phyloP scores from a whole-genome alignment of 106 monocot species.

The Allium sativum region DNA sequence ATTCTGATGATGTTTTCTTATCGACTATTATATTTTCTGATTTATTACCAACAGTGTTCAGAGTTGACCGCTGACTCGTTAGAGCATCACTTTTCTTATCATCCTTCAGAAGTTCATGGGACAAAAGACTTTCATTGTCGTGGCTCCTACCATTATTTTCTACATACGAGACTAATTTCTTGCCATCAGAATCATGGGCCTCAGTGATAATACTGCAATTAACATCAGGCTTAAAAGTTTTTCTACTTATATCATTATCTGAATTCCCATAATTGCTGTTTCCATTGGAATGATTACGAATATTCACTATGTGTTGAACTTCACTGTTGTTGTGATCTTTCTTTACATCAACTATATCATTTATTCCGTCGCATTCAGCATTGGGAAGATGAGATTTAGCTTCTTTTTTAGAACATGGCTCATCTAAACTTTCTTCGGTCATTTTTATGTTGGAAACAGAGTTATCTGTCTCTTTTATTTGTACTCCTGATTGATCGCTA shows the following conservation, averaged over 20 bases:
- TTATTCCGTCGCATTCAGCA: conserved; percentile 13
- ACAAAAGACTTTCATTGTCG: neutral
- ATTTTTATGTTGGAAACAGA: conserved; percentile 10
- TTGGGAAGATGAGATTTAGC: conserved; percentile 13
- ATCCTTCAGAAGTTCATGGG: conserved; percentile 1
- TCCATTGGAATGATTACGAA: conserved; percentile 5
- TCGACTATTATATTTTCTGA: conserved; percentile 8
- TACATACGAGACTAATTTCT: neutral
- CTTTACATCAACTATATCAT: conserved; percentile 3
- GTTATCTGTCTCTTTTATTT: conserved; percentile 12
- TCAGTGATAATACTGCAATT: conserved; percentile 8
- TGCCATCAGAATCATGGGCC: too few species aligned
- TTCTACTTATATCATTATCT: conserved; percentile 16
- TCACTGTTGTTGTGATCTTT: conserved; percentile 9
- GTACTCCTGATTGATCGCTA: conserved; percentile 12
- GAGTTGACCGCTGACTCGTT: neutral
- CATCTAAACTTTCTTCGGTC: conserved; percentile 11
- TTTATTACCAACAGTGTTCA: conserved; percentile 1
- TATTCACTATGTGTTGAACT: conserved; percentile 8
- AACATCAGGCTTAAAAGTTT: conserved; percentile 14
- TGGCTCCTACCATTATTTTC: neutral
- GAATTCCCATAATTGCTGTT: conserved; percentile 10
- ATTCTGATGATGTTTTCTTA: conserved; percentile 21
- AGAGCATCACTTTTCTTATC: conserved; percentile 9
- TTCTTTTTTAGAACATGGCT: conserved; percentile 3